Base-by-base conservation (phyloP, 495 filamentous ascomycete genomes). In the Hypoxylon lenormandii region DNA sequence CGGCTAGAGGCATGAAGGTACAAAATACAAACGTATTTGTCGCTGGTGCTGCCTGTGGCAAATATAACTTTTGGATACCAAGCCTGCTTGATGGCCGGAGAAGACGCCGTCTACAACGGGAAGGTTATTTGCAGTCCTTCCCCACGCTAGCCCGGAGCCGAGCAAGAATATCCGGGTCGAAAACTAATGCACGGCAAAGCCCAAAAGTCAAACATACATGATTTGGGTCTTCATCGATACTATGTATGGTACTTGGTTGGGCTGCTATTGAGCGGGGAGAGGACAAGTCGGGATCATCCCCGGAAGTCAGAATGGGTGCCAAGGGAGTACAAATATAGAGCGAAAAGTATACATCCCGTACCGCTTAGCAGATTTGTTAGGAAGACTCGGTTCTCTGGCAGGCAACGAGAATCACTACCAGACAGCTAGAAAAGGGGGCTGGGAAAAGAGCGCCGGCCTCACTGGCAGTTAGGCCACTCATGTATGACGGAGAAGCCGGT, bases 181-280 rank as follows among this genome's bases (percentile, higher is more conserved):
- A 63, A 61, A 55, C 62, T 66, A 66, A 71, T 71, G 68, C 62
- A 71, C 48, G 46, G 1, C 33, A 30, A 57, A 66, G 45, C 62
- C 68, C 42, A 66, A 66, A 66, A 15, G 47, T 66, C 58, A 71
- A 71, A 71, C 68, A 66, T 71, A 66, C 62, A 62, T 69, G 48
- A 15, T 37, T 58, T 61, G 40, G 62, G 40, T 53, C 46, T 59
- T 66, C 46, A 59, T 10, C 57, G 23, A 16, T 23, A n/a, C n/a
- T n/a, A n/a, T n/a, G n/a, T n/a, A 63, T 49, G 23, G 51, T 50
- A 54, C 11, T 43, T 66, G 40, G 62, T 71, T 71, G 58, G 68
- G 58, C 48, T 59, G 50, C 38, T 33, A 33, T 54, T 66, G 47
- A 53, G 68, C 42, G 68, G 68, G 68, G 68, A 59, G 62, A 57